These are phyloP conservation scores for Fusarium sp. DNA, from an alignment of 2,329 filamentous ascomycete genomes.

Conservation along the genomic window DNA sequence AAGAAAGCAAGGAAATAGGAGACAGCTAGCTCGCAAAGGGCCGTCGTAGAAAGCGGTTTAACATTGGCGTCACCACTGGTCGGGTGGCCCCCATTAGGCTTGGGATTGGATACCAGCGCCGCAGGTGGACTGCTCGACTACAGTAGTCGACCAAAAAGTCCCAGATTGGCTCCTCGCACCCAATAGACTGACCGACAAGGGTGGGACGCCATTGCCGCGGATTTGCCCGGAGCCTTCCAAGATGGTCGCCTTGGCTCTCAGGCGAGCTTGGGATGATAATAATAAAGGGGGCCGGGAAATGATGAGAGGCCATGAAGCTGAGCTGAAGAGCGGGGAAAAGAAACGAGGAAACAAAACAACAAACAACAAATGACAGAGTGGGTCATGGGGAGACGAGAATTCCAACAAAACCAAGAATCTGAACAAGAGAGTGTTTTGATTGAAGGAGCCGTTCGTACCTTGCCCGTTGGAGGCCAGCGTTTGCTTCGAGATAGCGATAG, in stretches of 20 bases:
- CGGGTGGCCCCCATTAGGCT: constrained; percentile 1
- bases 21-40: constrained; percentile 7
- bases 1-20: constrained; percentile 11
- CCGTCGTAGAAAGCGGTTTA: constrained; percentile 18
- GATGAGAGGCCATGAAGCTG: constrained; percentile 16
- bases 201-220: constrained; percentile 34
- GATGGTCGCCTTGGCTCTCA: constrained; percentile 12
- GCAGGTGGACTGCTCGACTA: not conserved
- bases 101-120: not conserved
- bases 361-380: not conserved
- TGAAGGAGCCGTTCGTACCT: constrained; percentile 15
- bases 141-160: not conserved
- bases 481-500: constrained; percentile 3
- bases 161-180: constrained; percentile 17
- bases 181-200: constrained; percentile 20
- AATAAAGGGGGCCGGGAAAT: constrained; percentile 11
- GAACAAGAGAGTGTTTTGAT: not conserved
- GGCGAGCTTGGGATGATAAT: not conserved
- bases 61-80: constrained; percentile 29
- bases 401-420: not conserved
- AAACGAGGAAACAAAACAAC: constrained; percentile 4
- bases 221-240: constrained; percentile 19
- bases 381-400: not conserved
- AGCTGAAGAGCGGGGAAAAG: constrained; percentile 12
- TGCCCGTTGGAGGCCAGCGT: not conserved